Percentiles rank a stretch among this genome's conserved stretches.
These are phyloP conservation scores for Penium margaritaceum DNA, from an alignment of 139 green algal species.

Conservation along the genomic window DNA sequence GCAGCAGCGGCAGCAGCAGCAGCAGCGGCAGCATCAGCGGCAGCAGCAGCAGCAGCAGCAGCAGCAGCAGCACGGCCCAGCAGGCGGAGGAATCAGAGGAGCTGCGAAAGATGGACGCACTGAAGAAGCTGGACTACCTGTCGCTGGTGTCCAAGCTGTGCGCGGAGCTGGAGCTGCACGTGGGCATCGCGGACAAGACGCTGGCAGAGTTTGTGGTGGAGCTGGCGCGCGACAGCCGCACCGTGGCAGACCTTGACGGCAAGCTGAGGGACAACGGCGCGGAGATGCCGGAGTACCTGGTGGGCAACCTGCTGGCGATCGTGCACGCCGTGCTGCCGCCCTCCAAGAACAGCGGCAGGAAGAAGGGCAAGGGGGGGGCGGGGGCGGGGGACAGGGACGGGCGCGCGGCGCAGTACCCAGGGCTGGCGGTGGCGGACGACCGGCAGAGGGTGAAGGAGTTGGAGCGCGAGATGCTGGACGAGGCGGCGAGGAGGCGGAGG, in stretches of 20 bases:
- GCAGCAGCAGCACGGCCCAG: no score
- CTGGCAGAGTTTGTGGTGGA: slow-evolving; percentile 94
- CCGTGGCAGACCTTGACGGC: slow-evolving; percentile 40
- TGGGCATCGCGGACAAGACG: slow-evolving; percentile 87
- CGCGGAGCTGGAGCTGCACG: slow-evolving; percentile 83
- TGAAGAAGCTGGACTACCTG: slow-evolving; percentile 77
- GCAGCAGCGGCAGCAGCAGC: no score
- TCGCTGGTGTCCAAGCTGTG: slow-evolving; percentile 86
- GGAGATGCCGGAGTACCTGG: slow-evolving; percentile 71
- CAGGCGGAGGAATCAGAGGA: no score
- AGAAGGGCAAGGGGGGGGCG: background rate
- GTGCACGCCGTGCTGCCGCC: slow-evolving; percentile 57
- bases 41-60: no score
- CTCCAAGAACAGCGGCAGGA: background rate
- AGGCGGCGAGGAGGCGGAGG: slow-evolving; percentile 22
- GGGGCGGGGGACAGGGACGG: no score
- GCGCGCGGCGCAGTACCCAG: slow-evolving; percentile 44
- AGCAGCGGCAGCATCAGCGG: no score
- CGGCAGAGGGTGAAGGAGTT: slow-evolving; percentile 63
- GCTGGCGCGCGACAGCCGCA: slow-evolving; percentile 49
- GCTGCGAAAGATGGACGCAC: slow-evolving; percentile 56
- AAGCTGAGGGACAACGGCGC: slow-evolving; percentile 64
- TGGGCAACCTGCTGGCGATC: slow-evolving; percentile 79
- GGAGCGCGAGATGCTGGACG: slow-evolving; percentile 58
- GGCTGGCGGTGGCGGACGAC: slow-evolving; percentile 67